Percentiles rank a stretch among this genome's conserved stretches.
Conservation (phyloP, 805 yeast species). For the Schwanniomyces sp. region DNA sequence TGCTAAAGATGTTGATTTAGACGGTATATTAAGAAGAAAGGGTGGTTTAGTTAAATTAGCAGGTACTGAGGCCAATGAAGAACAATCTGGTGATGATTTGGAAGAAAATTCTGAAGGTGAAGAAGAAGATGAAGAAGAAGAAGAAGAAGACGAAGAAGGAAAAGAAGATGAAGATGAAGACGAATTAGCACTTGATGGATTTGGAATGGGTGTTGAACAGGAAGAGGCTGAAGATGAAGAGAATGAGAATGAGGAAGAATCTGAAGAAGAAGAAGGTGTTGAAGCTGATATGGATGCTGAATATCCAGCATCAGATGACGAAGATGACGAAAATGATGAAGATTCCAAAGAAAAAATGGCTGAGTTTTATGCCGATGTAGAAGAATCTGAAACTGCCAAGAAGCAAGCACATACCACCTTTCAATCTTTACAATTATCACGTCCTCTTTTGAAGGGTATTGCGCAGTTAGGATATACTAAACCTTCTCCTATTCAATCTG, state of each 20-base stretch:
- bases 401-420: constrained; percentile 61
- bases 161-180: constrained; percentile 27
- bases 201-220: constrained; percentile 48
- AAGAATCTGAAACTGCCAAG: constrained; percentile 43
- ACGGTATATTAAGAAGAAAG: constrained; percentile 80
- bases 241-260: constrained; percentile 24
- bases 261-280: constrained; percentile 16
- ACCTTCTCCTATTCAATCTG: constrained; percentile 93
- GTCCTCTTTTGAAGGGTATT: constrained; percentile 87
- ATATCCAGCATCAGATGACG: constrained; percentile 25
- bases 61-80: constrained; percentile 32
- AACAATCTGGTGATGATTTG: constrained; percentile 18
- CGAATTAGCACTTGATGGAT: constrained; percentile 44
- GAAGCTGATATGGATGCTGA: constrained; percentile 41
- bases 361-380: constrained; percentile 68
- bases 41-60: constrained; percentile 67
- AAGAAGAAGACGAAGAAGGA: constrained; percentile 36
- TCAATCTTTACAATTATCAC: constrained; percentile 75
- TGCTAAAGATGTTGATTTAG: constrained; percentile 76
- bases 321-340: constrained; percentile 30
- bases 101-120: constrained; percentile 22
- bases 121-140: constrained; percentile 22
- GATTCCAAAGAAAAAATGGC: constrained; percentile 85
- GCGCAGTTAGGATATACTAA: constrained; percentile 76
- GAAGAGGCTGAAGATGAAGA: constrained; percentile 18